phyloP scores from a whole-genome alignment of 208 protist genomes.

The Trypanosoma mega region DNA sequence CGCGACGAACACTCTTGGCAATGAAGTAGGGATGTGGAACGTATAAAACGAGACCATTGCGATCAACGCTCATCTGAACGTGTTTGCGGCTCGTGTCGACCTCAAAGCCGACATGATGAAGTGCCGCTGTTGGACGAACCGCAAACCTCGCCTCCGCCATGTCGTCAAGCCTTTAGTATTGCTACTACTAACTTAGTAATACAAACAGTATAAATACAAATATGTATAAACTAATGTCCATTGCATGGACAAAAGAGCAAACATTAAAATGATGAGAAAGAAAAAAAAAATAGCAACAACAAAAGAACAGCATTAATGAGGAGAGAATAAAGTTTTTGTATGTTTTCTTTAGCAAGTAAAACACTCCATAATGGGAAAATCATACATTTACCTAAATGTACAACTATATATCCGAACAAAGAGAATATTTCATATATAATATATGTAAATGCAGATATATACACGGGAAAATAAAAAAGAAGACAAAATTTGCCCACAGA shows the following conservation, averaged over 20 bases:
- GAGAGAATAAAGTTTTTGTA: too few relatives aligned
- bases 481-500: background rate
- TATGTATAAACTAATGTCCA: conserved; percentile 32
- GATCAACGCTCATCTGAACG: conserved; percentile 38
- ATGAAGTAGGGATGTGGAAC: conserved; percentile 64
- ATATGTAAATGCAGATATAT: conserved; percentile 22
- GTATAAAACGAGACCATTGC: conserved; percentile 65
- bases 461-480: conserved; percentile 13
- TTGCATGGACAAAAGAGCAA: too few relatives aligned
- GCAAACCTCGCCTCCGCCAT: conserved; percentile 71
- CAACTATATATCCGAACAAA: conserved; percentile 6
- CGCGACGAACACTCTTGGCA: conserved; percentile 35
- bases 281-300: conserved; percentile 3
- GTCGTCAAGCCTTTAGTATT: background rate
- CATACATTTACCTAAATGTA: background rate
- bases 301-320: too few relatives aligned
- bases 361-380: background rate
- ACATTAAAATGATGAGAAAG: conserved; percentile 17
- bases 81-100: conserved; percentile 48
- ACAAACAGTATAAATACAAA: conserved; percentile 18
- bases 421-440: conserved; percentile 1
- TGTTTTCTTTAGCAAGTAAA: too few relatives aligned
- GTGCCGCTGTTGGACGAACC: conserved; percentile 40
- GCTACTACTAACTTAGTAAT: background rate
- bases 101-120: conserved; percentile 29